Evolutionary conservation across 2,329 filamentous ascomycete species (phyloP), one percentile per base, ranked within the genome.

Genomic region (Neurospora sp.): DNA sequence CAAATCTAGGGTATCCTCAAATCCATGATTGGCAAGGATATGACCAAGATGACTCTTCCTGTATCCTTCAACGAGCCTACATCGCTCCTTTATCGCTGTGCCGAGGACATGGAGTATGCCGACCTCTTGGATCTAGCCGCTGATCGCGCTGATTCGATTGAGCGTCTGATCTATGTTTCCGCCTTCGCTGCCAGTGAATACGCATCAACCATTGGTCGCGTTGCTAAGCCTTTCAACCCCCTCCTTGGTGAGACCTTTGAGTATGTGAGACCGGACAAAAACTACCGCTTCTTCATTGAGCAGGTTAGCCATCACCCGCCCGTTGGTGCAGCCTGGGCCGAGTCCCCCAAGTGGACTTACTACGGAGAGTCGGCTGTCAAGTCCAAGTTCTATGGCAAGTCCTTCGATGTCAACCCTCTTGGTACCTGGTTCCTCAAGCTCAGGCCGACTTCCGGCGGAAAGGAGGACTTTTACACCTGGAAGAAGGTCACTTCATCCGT

Each of bases 11-110:
- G 91, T 74, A 97, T 99, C 75, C 83, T 99, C 73, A 99, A 98
- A 83, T 98, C 95, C 28, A 98, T 99, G 96, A 97, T 99, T 80
- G 96, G 96, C 73, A 98, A 99, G 80, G 96, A 99, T 78, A 98
- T 99, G 96, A 98, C 96, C 43, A 98, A 96, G 83, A 99, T 99
- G 95, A 98, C 96, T 0, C 83, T 99, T 23, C 96, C 96, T 0
- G 96, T 99, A 2, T 97, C 96, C 0, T 98, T 99, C 84, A 99
- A 99, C 81, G 96, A 99, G 80, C 96, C 96, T 0, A 99, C 96
- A 0, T 98, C 96, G 6, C 84, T 99, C 12, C 86, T 99, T 8
- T 96, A 98, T 80, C 92, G 96, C 78, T 95, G 96, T 62, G 93
- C 92, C 5, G 96, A 99, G 81, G 96, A 99, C 77, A 95, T 99